Evolutionary conservation across 2,329 filamentous ascomycete species (phyloP).

Genomic region (Clonostachys rosea): DNA sequence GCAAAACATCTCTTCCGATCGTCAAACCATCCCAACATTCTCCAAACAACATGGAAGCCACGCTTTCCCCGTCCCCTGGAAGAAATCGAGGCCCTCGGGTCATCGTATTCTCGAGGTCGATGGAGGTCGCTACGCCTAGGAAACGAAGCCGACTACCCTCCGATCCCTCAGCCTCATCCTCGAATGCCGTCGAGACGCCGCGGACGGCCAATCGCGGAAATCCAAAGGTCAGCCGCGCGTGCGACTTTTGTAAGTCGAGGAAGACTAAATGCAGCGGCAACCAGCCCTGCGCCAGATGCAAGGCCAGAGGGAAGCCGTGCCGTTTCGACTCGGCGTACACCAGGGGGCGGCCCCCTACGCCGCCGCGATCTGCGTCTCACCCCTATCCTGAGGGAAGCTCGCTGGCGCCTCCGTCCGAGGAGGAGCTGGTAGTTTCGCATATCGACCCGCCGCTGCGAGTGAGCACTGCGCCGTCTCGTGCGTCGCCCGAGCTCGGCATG

Average conservation of each 20-base stretch:
- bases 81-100: no score
- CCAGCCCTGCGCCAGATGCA: conserved; percentile 23
- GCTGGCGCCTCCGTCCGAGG: not conserved
- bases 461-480: conserved; percentile 6
- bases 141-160: no score
- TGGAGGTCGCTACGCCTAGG: no score
- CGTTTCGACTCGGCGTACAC: conserved; percentile 23
- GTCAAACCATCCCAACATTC: no score
- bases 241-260: conserved; percentile 18
- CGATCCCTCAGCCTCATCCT: not conserved
- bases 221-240: conserved; percentile 23
- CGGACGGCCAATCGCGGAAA: not conserved
- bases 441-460: no score
- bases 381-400: not conserved
- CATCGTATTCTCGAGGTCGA: no score
- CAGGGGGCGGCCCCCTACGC: conserved; percentile 23
- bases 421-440: not conserved
- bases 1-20: no score
- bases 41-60: no score
- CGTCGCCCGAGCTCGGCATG: conserved; percentile 37
- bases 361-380: conserved; percentile 20
- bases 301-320: conserved; percentile 15
- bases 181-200: not conserved
- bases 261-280: conserved; percentile 19
- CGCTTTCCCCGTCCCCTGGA: no score